These are phyloP conservation scores for Penicillium sp. DNA, from an alignment of 2,329 filamentous ascomycete genomes.

Conservation along the genomic window DNA sequence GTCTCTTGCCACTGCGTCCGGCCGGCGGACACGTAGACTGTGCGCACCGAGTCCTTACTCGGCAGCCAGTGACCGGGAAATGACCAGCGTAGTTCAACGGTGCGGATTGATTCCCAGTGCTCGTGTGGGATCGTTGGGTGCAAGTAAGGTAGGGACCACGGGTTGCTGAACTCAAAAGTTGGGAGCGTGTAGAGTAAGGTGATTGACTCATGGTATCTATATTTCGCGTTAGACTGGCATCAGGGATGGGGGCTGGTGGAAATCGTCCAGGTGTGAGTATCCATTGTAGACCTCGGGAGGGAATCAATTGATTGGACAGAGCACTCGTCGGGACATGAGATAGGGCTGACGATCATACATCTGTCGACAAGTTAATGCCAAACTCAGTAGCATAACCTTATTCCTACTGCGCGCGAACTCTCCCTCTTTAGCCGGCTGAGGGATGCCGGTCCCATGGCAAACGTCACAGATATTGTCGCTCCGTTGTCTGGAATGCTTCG, in stretches of 20 bases:
- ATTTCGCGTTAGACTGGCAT: not conserved
- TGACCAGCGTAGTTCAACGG: constrained; percentile 40
- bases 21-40: constrained; percentile 40
- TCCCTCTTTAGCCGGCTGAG: constrained; percentile 29
- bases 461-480: constrained; percentile 30
- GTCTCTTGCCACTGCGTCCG: constrained; percentile 41
- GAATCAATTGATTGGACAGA: not conserved
- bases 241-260: not conserved
- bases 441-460: constrained; percentile 31
- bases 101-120: constrained; percentile 33
- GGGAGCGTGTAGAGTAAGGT: constrained; percentile 37
- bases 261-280: not conserved
- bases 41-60: constrained; percentile 42
- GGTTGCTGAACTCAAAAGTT: constrained; percentile 42
- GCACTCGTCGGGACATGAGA: not conserved
- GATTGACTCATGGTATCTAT: constrained; percentile 39
- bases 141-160: constrained; percentile 42
- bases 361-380: constrained; percentile 38
- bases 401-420: constrained; percentile 4
- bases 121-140: constrained; percentile 34
- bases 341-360: constrained; percentile 27
- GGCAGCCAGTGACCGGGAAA: constrained; percentile 44
- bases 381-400: constrained; percentile 25
- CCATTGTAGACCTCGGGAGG: not conserved
- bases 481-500: not conserved